These are phyloP conservation scores for Populus trichocarpa DNA, from an alignment of 441 rosid genomes.

Conservation along the genomic window DNA sequence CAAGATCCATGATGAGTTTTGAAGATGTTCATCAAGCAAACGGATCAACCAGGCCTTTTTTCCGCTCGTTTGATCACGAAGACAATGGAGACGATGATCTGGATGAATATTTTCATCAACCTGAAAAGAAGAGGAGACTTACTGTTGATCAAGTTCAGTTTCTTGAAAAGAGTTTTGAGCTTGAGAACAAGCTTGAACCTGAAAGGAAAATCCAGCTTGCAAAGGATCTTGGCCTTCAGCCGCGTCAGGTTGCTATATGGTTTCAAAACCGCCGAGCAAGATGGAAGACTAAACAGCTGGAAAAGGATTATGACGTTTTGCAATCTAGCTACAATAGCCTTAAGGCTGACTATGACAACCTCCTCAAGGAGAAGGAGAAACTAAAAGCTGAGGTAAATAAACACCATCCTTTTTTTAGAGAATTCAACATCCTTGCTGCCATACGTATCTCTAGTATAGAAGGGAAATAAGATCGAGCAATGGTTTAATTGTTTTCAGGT, in stretches of 20 bases:
- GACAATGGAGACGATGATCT: conserved; percentile 56
- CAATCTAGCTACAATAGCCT: conserved; percentile 44
- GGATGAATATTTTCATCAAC: conserved; percentile 59
- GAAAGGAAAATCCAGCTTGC: conserved; percentile 75
- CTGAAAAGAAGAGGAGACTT: conserved; percentile 65
- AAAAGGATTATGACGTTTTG: conserved; percentile 52
- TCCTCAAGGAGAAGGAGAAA: conserved; percentile 46
- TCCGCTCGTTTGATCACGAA: conserved; percentile 39
- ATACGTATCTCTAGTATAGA: not conserved
- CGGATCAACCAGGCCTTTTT: conserved; percentile 36
- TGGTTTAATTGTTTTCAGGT: conserved; percentile 33
- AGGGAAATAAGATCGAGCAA: not conserved
- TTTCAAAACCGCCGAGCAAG: conserved; percentile 77
- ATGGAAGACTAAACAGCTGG: conserved; percentile 68
- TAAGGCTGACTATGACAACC: conserved; percentile 45
- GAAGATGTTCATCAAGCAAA: conserved; percentile 38
- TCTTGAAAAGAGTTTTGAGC: conserved; percentile 67
- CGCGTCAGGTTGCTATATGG: conserved; percentile 79
- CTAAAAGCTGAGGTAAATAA: conserved; percentile 49
- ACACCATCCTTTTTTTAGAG: not conserved
- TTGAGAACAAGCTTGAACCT: conserved; percentile 74
- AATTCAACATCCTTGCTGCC: not conserved
- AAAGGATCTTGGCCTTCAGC: conserved; percentile 64
- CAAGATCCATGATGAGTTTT: conserved; percentile 60
- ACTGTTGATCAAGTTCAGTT: conserved; percentile 54